Percentiles rank a stretch among this genome's conserved stretches.
Conservation (phyloP, 2,329 filamentous ascomycete genomes). For the Dendryphion nanum region DNA sequence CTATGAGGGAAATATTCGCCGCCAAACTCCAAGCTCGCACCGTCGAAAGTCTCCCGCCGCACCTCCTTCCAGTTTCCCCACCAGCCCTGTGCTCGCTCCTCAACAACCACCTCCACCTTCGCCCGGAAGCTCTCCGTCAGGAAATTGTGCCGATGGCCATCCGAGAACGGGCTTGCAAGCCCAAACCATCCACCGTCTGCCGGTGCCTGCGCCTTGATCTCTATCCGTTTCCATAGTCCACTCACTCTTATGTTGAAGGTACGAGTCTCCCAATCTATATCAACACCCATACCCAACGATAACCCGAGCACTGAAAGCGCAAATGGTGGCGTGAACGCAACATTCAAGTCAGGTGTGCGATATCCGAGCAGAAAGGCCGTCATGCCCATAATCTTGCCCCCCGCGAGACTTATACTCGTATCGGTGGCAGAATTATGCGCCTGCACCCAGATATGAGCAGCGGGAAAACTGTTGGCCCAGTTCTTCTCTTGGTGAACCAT, state of each 20-base stretch:
- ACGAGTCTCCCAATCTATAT: constrained; percentile 41
- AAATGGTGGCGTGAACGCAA: constrained; percentile 48
- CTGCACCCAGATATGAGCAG: constrained; percentile 41
- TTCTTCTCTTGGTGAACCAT: constrained; percentile 53
- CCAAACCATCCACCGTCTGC: constrained; percentile 45
- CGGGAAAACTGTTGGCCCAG: constrained; percentile 48
- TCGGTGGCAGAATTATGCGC: constrained; percentile 16
- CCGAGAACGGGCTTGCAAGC: constrained; percentile 46
- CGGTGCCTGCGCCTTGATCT: constrained; percentile 41
- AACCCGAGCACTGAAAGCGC: constrained; percentile 36
- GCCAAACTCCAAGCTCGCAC: constrained; percentile 50
- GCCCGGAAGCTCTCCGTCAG: constrained; percentile 50
- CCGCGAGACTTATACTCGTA: constrained; percentile 28
- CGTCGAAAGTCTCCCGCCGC: constrained; percentile 41
- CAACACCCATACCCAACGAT: constrained; percentile 44
- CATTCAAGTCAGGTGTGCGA: constrained; percentile 32
- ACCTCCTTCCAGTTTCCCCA: constrained; percentile 40
- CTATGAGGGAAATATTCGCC: constrained; percentile 47
- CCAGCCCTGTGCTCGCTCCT: constrained; percentile 31
- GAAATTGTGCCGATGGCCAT: constrained; percentile 46
- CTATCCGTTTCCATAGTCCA: constrained; percentile 42
- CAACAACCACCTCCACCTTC: constrained; percentile 43
- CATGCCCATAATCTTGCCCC: constrained; percentile 34
- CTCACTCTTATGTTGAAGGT: constrained; percentile 39
- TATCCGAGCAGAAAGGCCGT: constrained; percentile 50